These are phyloP conservation scores for Microdochium trichocladiopsis DNA, from an alignment of 2,329 filamentous ascomycete genomes.

Conservation along the genomic window DNA sequence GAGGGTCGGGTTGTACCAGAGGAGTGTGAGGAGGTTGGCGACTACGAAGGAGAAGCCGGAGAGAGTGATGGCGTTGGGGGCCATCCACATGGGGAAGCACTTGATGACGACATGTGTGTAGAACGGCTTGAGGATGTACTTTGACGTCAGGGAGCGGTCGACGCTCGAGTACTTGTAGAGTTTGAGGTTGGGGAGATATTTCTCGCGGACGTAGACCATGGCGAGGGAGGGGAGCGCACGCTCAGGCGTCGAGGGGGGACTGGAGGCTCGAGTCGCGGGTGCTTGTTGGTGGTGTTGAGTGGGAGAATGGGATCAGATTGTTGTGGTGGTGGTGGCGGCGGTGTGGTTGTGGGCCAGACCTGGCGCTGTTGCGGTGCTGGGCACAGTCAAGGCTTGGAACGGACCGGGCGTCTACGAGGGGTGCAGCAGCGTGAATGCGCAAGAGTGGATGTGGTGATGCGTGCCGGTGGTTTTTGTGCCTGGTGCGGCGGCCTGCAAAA, in stretches of 20 bases:
- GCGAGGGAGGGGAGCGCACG: not conserved
- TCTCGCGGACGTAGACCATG: conserved; percentile 95
- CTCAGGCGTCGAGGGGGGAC: not conserved
- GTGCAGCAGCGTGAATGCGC: too few species aligned
- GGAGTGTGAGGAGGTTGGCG: conserved; percentile 78
- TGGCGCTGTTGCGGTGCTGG: too few species aligned
- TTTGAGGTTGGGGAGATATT: conserved; percentile 79
- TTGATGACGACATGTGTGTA: conserved; percentile 93
- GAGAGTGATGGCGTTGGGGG: conserved; percentile 80
- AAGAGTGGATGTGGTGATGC: too few species aligned
- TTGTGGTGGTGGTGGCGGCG: not conserved
- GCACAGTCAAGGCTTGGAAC: too few species aligned
- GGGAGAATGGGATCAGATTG: too few species aligned
- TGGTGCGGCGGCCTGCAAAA: not conserved
- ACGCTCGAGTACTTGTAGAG: conserved; percentile 94
- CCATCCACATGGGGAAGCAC: conserved; percentile 93
- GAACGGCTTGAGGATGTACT: conserved; percentile 95
- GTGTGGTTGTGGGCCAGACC: too few species aligned
- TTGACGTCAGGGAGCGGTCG: conserved; percentile 83
- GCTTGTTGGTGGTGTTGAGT: too few species aligned
- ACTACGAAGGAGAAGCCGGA: conserved; percentile 87
- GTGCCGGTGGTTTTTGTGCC: too few species aligned
- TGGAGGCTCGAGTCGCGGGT: too few species aligned
- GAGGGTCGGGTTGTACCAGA: conserved; percentile 93
- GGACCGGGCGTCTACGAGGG: too few species aligned